Conservation (phyloP, 306 rosid species). For the Lathyrus tuberosus region DNA sequence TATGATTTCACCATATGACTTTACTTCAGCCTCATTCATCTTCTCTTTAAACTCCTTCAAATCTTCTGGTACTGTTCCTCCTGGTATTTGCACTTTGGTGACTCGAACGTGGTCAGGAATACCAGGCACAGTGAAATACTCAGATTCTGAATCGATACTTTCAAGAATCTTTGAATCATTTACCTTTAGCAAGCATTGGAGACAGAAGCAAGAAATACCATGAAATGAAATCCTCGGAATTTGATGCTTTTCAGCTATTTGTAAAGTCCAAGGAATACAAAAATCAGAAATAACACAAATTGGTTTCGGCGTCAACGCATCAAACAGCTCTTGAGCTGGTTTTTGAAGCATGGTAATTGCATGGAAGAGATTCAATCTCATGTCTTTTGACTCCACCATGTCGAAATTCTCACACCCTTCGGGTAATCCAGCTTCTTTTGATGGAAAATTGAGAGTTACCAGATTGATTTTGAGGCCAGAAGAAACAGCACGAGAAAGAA, state of each 20-base stretch:
- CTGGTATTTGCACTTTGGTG: slow-evolving; percentile 33
- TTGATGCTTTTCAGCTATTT: slow-evolving; percentile 43
- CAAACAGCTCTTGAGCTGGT: slow-evolving; percentile 45
- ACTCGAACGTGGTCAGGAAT: slow-evolving; percentile 45
- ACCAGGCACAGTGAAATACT: slow-evolving; percentile 41
- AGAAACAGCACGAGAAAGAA: slow-evolving; percentile 42
- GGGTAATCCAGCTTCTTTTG: slow-evolving; percentile 52
- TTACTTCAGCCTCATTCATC: slow-evolving; percentile 30
- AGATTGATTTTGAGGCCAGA: slow-evolving; percentile 42
- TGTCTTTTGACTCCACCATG: slow-evolving; percentile 30
- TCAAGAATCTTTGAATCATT: slow-evolving; percentile 37
- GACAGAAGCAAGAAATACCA: slow-evolving; percentile 46
- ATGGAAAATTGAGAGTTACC: slow-evolving; percentile 35
- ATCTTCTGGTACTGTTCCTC: background rate
- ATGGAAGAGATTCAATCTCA: background rate
- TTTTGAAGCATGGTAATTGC: slow-evolving; percentile 42
- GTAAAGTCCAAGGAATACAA: too few relatives aligned
- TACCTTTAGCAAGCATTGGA: slow-evolving; percentile 33
- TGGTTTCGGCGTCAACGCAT: slow-evolving; percentile 46
- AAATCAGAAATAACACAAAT: slow-evolving; percentile 63
- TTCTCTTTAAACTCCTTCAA: too few relatives aligned
- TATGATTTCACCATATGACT: slow-evolving; percentile 48
- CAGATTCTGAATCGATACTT: slow-evolving; percentile 34
- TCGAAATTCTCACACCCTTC: slow-evolving; percentile 61
- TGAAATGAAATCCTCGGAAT: slow-evolving; percentile 64